Evolutionary conservation across 768 basidiomycete species (phyloP), one percentile per base, ranked within the genome.

Genomic region (Gymnopilus dilepis): DNA sequence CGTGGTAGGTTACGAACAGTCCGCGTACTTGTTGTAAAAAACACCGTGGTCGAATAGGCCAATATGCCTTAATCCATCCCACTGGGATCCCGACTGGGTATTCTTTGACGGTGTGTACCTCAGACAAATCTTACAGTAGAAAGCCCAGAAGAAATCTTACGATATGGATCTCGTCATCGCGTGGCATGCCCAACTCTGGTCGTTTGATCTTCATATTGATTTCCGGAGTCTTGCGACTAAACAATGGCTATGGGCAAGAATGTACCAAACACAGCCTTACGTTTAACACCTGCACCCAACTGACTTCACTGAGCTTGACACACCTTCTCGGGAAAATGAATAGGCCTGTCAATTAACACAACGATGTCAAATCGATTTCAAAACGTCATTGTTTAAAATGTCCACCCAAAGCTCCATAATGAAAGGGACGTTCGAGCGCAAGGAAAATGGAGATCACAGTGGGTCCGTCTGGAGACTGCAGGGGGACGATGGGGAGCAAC

Each of bases 81-180:
- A 89, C 65, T 90, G 88, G 4, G 86, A 80, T 8, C 88, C 86
- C 0, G 87, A 87, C 74, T 90, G 89, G 0, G 88, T 87, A 64
- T 90, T 89, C 88, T 89, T 42, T 17, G 17, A 50, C 7, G 5
- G 19, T 17, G 3, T 9, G 28, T 55, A 24, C 37, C 4, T 56
- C 21, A 40, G 52, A 5, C 13, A 13, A 53, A 12, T 4, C 3
- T 12, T 12, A 43, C 15, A 13, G 33, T 28, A 33, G 42, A 40
- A 13, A 60, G 26, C 34, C 13, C 38, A 30, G 26, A 21, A 53
- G 12, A 58, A 38, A 26, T 70, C 78, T 26, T 59, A 86, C 85
- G 15, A 87, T 85, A 67, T 88, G 80, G 43, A 86, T 82, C 56
- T 82, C 83, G 65, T 87, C 86, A 62, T 82, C 80, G 56, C 80